Percentiles rank a stretch among this genome's conserved stretches.
Conservation (phyloP, 345 rosid genomes). For the Salix arbutifolia region DNA sequence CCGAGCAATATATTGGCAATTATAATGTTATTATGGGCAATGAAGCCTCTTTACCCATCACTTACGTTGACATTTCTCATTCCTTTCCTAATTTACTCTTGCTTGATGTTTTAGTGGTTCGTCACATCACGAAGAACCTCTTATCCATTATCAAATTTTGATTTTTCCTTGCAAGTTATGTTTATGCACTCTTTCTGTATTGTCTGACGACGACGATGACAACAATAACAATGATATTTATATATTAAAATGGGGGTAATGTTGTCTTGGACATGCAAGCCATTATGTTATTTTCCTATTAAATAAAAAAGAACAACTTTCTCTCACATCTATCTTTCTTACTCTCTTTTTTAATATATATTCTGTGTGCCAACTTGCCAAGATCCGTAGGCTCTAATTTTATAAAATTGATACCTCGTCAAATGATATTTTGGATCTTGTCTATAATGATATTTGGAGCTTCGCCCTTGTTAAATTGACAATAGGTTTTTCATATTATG, state of each 20-base stretch:
- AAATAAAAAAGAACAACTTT: background rate
- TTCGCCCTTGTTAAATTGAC: background rate
- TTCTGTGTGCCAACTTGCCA: slow-evolving; percentile 9
- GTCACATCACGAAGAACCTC: slow-evolving; percentile 3
- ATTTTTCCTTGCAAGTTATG: background rate
- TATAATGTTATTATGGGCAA: slow-evolving; percentile 11
- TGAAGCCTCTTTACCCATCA: slow-evolving; percentile 6
- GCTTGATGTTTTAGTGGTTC: slow-evolving; percentile 7
- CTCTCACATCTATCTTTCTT: background rate
- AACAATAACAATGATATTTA: no score
- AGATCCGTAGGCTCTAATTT: background rate
- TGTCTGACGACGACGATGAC: no score
- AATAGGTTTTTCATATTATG: background rate
- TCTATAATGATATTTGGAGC: background rate
- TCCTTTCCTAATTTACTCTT: background rate
- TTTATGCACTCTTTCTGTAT: background rate
- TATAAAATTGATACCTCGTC: background rate
- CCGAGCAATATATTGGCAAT: background rate
- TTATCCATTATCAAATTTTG: slow-evolving; percentile 13
- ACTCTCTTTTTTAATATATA: background rate
- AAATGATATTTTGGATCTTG: background rate
- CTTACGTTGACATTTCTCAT: background rate
- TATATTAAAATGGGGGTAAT: no score
- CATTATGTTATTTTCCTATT: background rate
- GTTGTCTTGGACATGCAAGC: slow-evolving; percentile 4